Evolutionary conservation across 2,329 filamentous ascomycete genomes (phyloP).

Genomic region (Lizonia empirigonia): DNA sequence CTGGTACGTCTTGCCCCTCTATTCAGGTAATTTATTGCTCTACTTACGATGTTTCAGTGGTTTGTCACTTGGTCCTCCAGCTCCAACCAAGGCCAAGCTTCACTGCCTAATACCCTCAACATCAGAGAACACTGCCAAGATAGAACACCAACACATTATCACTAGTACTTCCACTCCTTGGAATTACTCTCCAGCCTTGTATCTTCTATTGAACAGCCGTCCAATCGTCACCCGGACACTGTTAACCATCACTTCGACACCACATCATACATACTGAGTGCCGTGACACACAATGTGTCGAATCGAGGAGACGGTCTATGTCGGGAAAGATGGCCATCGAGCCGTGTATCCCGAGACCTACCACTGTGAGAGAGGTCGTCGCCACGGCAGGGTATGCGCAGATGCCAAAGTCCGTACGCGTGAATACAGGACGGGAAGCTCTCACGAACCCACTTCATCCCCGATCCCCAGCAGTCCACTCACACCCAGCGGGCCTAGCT

Average conservation of each 20-base stretch:
- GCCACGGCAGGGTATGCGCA: constrained; percentile 29
- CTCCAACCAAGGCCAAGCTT: constrained; percentile 12
- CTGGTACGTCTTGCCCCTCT: constrained; percentile 20
- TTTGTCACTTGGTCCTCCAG: constrained; percentile 30
- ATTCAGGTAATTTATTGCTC: constrained; percentile 19
- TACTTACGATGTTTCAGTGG: constrained; percentile 34
- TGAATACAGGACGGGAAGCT: too few species aligned
- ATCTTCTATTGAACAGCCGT: too few species aligned
- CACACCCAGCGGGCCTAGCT: constrained; percentile 35
- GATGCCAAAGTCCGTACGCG: constrained; percentile 31
- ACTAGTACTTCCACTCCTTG: not conserved
- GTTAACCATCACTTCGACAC: too few species aligned
- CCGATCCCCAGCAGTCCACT: constrained; percentile 39
- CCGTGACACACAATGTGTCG: constrained; percentile 45
- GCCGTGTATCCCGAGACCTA: constrained; percentile 33
- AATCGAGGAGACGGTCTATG: constrained; percentile 40
- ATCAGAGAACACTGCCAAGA: constrained; percentile 1
- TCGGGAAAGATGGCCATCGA: constrained; percentile 31
- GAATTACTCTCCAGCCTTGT: too few species aligned
- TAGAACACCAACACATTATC: not conserved
- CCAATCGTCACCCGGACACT: too few species aligned
- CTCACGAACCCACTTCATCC: constrained; percentile 38
- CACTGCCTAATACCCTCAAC: constrained; percentile 16
- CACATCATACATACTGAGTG: too few species aligned
- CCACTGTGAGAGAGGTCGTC: constrained; percentile 32